Evolutionary conservation across 139 green algal genomes (phyloP), one percentile per base, ranked within the genome.

Genomic region (Chlorella sp.): DNA sequence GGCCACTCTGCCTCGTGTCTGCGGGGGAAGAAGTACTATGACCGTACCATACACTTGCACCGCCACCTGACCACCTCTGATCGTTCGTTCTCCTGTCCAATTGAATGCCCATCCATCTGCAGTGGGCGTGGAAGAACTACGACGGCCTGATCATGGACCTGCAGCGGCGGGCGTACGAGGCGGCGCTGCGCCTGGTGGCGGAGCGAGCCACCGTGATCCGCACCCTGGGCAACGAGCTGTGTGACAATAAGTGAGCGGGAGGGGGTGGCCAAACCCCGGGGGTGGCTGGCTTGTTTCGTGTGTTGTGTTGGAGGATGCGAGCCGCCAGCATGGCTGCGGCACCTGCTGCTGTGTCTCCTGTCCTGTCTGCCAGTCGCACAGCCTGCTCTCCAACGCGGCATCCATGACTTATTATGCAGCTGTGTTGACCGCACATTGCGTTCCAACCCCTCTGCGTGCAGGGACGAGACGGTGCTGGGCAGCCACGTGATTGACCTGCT

Each of bases 401-500:
- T n/a, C n/a, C n/a, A n/a, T n/a, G n/a, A n/a, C n/a, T n/a, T n/a
- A n/a, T n/a, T n/a, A n/a, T n/a, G n/a, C n/a, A n/a, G n/a, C n/a
- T n/a, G n/a, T n/a, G n/a, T n/a, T n/a, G n/a, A n/a, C n/a, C n/a
- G n/a, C n/a, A n/a, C n/a, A n/a, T 51, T 51, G 44, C 9, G 44
- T 51, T 51, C n/a, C 28, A 2, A 18, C 73, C 20, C 11, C 23
- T 9, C 60, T 0, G 39, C 6, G 5, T 86, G 38, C 81, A 79
- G 56, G 18, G 76, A 86, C 51, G 91, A 94, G 64, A 91, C 73
- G 5, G 86, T 94, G 67, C 41, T 84, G 55, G 91, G 90, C n/a
- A 38, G 39, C 23, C 80, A 84, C 16, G 82, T 94, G n/a, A 79
- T 94, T 34, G 81, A 93, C 25, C 78, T 93, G 60, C 74, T 93